phyloP scores from a whole-genome alignment of 352 stramenopile genomes.

The Globisporangium cylindrosporum region DNA sequence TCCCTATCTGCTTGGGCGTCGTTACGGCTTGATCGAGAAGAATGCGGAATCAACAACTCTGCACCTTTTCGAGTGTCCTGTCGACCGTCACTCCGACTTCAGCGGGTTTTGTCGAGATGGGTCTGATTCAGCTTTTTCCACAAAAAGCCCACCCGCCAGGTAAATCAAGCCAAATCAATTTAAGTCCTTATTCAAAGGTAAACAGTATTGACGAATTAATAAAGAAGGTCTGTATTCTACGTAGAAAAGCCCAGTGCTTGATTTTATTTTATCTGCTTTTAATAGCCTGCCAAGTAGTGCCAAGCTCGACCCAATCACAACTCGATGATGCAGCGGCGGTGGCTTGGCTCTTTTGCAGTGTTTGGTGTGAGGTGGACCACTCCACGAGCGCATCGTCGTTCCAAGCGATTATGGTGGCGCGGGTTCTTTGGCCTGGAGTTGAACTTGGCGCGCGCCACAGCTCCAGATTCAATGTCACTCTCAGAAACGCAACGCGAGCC shows the following conservation, averaged over 20 bases:
- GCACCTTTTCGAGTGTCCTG: neutral
- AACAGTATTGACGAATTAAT: neutral
- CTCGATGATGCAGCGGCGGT: neutral
- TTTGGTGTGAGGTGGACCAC: neutral
- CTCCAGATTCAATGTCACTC: constrained; percentile 7
- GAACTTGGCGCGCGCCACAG: neutral
- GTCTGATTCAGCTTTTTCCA: neutral
- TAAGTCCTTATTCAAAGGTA: neutral
- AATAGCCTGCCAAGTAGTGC: neutral
- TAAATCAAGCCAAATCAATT: neutral
- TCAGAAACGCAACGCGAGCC: neutral
- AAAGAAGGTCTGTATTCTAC: neutral
- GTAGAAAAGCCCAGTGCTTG: neutral
- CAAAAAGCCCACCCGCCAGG: neutral
- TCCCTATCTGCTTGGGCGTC: too few relatives aligned
- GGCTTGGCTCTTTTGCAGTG: neutral
- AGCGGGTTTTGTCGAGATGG: neutral
- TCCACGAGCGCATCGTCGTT: neutral
- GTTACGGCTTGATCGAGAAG: too few relatives aligned
- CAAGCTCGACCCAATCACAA: neutral
- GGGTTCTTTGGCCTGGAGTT: neutral
- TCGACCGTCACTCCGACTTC: neutral
- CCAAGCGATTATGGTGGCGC: neutral
- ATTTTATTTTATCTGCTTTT: neutral
- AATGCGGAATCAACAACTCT: too few relatives aligned